phyloP scores from a whole-genome alignment of 177 flowering plant genomes.

The Vitis hybrid region DNA sequence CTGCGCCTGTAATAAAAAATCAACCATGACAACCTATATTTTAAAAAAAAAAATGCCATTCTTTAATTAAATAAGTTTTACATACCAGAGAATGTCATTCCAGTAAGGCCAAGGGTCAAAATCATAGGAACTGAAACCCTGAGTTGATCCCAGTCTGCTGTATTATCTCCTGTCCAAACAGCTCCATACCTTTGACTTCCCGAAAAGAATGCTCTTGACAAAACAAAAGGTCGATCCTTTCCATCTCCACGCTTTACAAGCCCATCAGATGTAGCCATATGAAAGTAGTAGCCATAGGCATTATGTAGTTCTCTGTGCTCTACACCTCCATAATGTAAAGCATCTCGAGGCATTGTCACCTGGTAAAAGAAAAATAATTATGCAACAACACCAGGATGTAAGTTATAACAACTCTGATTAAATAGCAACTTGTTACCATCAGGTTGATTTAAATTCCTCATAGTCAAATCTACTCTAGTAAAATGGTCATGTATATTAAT shows the following conservation, averaged over 20 bases:
- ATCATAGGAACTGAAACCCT: constrained; percentile 96
- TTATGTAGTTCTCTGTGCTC: constrained; percentile 96
- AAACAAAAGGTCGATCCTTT: constrained; percentile 93
- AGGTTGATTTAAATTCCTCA: too few relatives aligned
- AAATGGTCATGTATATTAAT: too few relatives aligned
- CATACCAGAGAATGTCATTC: constrained; percentile 82
- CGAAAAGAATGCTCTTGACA: constrained; percentile 91
- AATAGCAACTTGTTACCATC: too few relatives aligned
- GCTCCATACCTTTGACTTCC: constrained; percentile 96
- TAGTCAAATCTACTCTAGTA: too few relatives aligned
- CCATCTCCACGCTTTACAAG: constrained; percentile 83
- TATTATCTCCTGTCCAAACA: constrained; percentile 96
- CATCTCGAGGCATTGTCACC: constrained; percentile 99
- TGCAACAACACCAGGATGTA: neutral
- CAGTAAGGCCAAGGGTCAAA: constrained; percentile 89
- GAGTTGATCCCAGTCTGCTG: constrained; percentile 97
- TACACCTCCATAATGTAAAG: constrained; percentile 80
- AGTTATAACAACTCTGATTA: too few relatives aligned
- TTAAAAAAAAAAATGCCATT: neutral
- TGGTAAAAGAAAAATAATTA: constrained; percentile 23
- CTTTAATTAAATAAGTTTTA: neutral
- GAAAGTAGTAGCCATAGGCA: constrained; percentile 94
- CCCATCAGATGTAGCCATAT: constrained; percentile 91
- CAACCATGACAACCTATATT: neutral
- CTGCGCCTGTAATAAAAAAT: constrained; percentile 69